Percentiles rank a stretch among this genome's conserved stretches.
Conservation (phyloP, 805 yeast species). For the Yamadazyma insecticola region DNA sequence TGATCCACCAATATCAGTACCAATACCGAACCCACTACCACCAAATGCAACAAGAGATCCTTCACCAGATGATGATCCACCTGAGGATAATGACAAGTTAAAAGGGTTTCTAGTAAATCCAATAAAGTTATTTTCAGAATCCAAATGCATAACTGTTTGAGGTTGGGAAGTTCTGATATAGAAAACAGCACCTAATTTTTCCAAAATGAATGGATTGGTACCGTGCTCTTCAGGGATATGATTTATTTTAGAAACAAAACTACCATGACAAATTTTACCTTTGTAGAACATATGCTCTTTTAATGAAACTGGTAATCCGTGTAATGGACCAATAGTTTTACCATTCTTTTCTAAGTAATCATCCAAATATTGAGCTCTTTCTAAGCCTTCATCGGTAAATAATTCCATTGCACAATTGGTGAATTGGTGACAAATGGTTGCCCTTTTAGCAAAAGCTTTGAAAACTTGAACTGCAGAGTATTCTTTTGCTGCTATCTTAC, state of each 20-base stretch:
- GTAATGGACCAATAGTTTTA: conserved; percentile 54
- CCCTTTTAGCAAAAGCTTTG: conserved; percentile 40
- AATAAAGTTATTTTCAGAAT: conserved; percentile 34
- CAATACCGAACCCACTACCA: conserved; percentile 37
- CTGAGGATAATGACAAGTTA: conserved; percentile 35
- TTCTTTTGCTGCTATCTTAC: conserved; percentile 28
- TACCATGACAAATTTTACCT: conserved; percentile 34
- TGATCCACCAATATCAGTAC: conserved; percentile 42
- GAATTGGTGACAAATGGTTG: conserved; percentile 38
- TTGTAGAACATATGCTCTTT: conserved; percentile 44
- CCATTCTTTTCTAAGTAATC: conserved; percentile 43
- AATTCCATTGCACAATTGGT: conserved; percentile 40
- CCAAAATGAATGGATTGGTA: conserved; percentile 27
- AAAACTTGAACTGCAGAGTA: conserved; percentile 33
- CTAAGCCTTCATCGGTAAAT: conserved; percentile 56
- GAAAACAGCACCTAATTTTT: conserved; percentile 39
- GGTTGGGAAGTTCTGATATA: conserved; percentile 43
- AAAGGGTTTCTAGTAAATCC: conserved; percentile 37
- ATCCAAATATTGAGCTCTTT: conserved; percentile 53
- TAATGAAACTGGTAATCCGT: conserved; percentile 62
- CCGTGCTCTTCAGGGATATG: conserved; percentile 27
- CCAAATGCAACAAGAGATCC: conserved; percentile 41
- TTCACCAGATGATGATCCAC: conserved; percentile 44
- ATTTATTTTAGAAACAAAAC: conserved; percentile 32
- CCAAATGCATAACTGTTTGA: conserved; percentile 43